Conservation (phyloP, 179 eudicot genomes). For the Beta macrorhiza region DNA sequence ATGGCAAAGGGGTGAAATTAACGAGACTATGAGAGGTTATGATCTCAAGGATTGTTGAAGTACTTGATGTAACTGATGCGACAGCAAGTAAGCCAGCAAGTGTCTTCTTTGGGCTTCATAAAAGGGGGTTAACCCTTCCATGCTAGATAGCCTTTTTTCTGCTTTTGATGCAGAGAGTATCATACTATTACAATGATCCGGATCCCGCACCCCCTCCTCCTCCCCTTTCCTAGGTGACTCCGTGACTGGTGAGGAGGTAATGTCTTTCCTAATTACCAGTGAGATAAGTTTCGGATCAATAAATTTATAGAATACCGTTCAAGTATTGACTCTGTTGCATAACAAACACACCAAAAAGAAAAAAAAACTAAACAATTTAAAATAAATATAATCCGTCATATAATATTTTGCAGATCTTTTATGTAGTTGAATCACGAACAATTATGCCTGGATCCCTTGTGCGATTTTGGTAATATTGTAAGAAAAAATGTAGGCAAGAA, state of each 20-base stretch:
- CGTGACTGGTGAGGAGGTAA: background rate
- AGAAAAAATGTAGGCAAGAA: background rate
- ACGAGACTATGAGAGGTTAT: background rate
- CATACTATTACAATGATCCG: no score
- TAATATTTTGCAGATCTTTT: background rate
- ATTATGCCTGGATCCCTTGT: background rate
- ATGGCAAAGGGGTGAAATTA: background rate
- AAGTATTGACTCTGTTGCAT: background rate
- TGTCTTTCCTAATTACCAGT: background rate
- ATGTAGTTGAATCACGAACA: background rate
- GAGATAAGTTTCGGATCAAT: background rate
- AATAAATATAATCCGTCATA: background rate
- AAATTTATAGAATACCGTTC: background rate
- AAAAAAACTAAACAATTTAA: no score
- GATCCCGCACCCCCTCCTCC: background rate
- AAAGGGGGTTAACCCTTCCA: background rate
- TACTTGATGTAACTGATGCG: background rate
- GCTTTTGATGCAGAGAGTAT: no score
- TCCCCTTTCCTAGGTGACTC: background rate
- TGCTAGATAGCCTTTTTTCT: background rate
- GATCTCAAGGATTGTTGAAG: background rate
- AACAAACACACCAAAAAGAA: background rate
- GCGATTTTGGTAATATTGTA: background rate
- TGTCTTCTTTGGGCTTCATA: background rate
- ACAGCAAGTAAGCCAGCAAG: background rate